These are phyloP conservation scores for Blastocystis sp. DNA, from an alignment of 352 stramenopile species.

Conservation along the genomic window DNA sequence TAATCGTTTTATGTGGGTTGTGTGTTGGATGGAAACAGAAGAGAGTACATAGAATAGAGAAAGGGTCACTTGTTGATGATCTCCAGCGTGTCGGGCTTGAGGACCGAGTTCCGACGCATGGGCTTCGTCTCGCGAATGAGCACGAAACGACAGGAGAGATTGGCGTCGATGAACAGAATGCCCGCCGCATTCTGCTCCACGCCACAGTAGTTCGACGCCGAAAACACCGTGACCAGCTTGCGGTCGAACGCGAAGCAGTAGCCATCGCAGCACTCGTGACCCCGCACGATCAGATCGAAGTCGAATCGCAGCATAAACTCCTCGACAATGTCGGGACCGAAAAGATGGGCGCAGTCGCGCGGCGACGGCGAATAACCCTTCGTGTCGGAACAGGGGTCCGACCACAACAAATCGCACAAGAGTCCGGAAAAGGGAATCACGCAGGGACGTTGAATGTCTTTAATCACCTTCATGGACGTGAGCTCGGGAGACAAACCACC, in stretches of 20 bases:
- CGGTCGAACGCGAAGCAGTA: conserved; percentile 98
- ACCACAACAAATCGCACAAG: conserved; percentile 93
- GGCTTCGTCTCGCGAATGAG: conserved; percentile 47
- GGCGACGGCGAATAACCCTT: conserved; percentile 94
- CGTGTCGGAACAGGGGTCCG: conserved; percentile 94
- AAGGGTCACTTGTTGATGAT: conserved; percentile 27
- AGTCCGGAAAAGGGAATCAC: conserved; percentile 77
- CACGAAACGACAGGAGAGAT: conserved; percentile 41
- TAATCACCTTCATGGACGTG: conserved; percentile 72
- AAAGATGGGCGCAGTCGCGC: conserved; percentile 92
- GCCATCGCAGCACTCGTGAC: conserved; percentile 96
- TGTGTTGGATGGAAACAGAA: neutral
- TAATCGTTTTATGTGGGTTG: neutral
- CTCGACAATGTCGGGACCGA: conserved; percentile 90
- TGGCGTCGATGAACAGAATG: conserved; percentile 38
- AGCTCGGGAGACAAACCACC: conserved; percentile 87
- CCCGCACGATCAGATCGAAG: conserved; percentile 91
- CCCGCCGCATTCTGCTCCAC: conserved; percentile 98
- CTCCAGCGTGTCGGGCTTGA: conserved; percentile 38
- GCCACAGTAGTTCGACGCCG: conserved; percentile 97
- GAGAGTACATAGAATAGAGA: neutral
- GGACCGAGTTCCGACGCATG: neutral
- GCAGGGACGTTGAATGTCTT: conserved; percentile 62
- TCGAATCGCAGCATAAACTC: conserved; percentile 89
- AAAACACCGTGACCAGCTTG: conserved; percentile 98